Conservation (phyloP, 208 protist species). For the Acanthamoeba sp. region DNA sequence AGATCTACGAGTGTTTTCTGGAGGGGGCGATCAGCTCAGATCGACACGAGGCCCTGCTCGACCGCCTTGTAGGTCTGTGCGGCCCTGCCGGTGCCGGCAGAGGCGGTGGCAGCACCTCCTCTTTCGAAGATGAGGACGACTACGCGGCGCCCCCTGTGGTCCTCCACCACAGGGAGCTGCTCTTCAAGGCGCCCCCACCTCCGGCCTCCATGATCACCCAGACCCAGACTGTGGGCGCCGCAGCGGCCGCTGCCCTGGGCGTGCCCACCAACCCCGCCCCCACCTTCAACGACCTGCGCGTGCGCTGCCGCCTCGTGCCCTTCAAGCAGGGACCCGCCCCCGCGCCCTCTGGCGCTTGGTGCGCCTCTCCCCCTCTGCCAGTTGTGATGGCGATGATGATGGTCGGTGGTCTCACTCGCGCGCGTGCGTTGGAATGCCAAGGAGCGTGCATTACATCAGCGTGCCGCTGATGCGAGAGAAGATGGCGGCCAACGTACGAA, state of each 20-base stretch:
- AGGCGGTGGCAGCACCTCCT: background rate
- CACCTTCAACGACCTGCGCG: constrained; percentile 38
- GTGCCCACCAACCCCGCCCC: background rate
- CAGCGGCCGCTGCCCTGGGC: background rate
- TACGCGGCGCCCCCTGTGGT: background rate
- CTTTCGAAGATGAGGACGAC: background rate
- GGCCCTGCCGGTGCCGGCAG: background rate
- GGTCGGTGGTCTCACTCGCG: background rate
- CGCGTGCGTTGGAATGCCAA: background rate
- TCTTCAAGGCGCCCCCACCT: constrained; percentile 17
- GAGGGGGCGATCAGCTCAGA: constrained; percentile 4
- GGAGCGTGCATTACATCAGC: constrained; percentile 23
- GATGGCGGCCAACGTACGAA: constrained; percentile 33
- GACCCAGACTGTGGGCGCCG: constrained; percentile 12
- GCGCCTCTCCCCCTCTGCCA: background rate
- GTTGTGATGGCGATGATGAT: constrained; percentile 1
- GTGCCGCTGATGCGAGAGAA: constrained; percentile 18
- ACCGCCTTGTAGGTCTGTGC: background rate
- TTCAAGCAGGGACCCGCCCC: background rate
- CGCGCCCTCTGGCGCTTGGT: background rate
- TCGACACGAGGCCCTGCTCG: constrained; percentile 21
- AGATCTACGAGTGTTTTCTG: constrained; percentile 34
- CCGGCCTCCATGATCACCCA: background rate
- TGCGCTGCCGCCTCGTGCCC: constrained; percentile 25
- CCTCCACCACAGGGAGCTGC: constrained; percentile 19